A percentile compares a stretch with the other conserved stretches of the same genome.
phyloP scores from a whole-genome alignment of 305 asterid genomes.

The Solanum hybrid region DNA sequence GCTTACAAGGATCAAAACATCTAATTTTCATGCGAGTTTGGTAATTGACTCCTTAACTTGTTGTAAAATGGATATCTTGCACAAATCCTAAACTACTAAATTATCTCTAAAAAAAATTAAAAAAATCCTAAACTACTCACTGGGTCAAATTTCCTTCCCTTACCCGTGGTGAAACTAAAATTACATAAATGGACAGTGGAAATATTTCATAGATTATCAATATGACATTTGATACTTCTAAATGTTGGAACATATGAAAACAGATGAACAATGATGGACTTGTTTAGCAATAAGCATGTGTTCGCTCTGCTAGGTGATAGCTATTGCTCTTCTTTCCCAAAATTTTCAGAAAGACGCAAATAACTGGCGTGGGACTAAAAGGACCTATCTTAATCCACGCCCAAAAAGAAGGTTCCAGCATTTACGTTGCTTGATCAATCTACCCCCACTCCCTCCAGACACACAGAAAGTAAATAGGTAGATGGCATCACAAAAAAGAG shows the following conservation, averaged over 20 bases:
- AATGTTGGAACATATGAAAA: background rate
- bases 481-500: background rate
- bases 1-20: background rate
- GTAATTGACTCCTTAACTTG: background rate
- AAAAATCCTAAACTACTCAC: background rate
- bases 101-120: background rate
- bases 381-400: background rate
- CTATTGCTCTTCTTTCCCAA: background rate
- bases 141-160: background rate
- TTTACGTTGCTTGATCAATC: background rate
- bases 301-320: background rate
- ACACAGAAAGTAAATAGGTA: background rate
- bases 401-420: background rate
- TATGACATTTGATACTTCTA: background rate
- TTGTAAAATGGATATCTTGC: background rate
- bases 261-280: background rate
- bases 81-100: background rate
- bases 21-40: background rate
- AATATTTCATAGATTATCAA: background rate
- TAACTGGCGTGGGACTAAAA: background rate
- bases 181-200: background rate
- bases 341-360: background rate
- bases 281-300: background rate
- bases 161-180: background rate
- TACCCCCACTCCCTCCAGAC: background rate